A percentile compares a stretch with the other conserved stretches of the same genome.
Evolutionary conservation across 495 filamentous ascomycete species (phyloP).

Genomic region (Lindgomyces ingoldianus): DNA sequence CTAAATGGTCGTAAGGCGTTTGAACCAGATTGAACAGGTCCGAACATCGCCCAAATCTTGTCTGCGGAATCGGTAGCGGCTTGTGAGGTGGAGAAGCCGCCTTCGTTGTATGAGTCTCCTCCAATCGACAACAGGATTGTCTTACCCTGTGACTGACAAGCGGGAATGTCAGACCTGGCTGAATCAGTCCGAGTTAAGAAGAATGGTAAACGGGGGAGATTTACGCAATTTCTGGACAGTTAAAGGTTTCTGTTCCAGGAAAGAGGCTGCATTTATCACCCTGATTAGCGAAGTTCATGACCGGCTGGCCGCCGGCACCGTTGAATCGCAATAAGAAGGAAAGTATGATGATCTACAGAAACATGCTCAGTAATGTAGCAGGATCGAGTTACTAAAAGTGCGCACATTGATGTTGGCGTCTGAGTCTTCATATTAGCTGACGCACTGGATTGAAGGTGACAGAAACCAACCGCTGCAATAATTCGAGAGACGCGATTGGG

Average conservation of each 20-base stretch:
- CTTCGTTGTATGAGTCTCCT: slow-evolving; percentile 39
- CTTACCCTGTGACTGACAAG: slow-evolving; percentile 38
- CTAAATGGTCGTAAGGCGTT: slow-evolving; percentile 36
- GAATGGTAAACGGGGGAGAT: slow-evolving; percentile 15
- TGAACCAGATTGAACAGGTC: slow-evolving; percentile 28
- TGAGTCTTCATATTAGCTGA: slow-evolving; percentile 28
- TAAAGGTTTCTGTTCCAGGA: slow-evolving; percentile 55
- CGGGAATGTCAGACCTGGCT: slow-evolving; percentile 40
- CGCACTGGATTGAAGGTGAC: background rate
- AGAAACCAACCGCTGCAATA: slow-evolving; percentile 57
- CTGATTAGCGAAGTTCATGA: slow-evolving; percentile 63
- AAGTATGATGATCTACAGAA: slow-evolving; percentile 51
- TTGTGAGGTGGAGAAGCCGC: slow-evolving; percentile 30
- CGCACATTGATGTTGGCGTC: slow-evolving; percentile 38
- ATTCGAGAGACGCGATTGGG: slow-evolving; percentile 53
- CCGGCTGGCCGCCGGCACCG: slow-evolving; percentile 46
- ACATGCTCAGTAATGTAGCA: background rate
- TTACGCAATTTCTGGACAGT: slow-evolving; percentile 66
- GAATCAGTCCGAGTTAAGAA: background rate
- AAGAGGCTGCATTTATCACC: slow-evolving; percentile 61
- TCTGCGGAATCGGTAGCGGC: slow-evolving; percentile 29
- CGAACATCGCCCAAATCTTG: slow-evolving; percentile 37
- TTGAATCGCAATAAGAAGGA: slow-evolving; percentile 62
- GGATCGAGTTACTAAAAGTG: background rate
- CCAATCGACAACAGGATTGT: slow-evolving; percentile 40